Evolutionary conservation across 2,329 filamentous ascomycete species (phyloP), one percentile per base, ranked within the genome.

Genomic region (Fusarium newnesense): DNA sequence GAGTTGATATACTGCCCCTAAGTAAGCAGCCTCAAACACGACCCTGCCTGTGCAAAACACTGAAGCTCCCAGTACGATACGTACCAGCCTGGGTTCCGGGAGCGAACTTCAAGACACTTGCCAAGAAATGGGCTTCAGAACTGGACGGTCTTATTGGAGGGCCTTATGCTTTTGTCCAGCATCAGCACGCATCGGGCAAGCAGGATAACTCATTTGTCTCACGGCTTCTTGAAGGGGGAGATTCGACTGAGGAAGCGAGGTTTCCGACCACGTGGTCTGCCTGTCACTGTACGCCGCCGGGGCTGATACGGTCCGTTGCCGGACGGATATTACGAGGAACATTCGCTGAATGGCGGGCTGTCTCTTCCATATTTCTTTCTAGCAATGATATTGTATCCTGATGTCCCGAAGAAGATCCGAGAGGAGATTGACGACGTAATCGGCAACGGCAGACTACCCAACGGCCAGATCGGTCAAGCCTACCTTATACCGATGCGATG

Each of bases 401-500:
- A 73, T 6, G 57, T 70, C 15, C 69, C 69, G 24, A 47, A 24
- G 26, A 76, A 70, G 11, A 73, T 69, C 0, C 75, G 75, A 19
- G 65, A 69, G 19, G 75, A 77, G 19, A 75, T 76, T 32, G 75
- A 76, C 21, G 18, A 57, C 15, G 65, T 77, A 12, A 32, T 80
- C 11, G 77, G 84, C 1, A 56, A 68, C 0, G 70, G 77, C 11
- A 70, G 79, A 9, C 59, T 81, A 2, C 80, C 80, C 0, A 62
- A 34, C 2, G 67, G 2, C 60, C 58, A 9, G 80, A 81, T 57
- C 70, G 74, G 1, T 43, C 67, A 7, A 77, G 66, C 1, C 57
- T 81, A 18, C 76, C 76, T 1, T 81, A 80, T 30, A 47, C 80
- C 15, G 60, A 80, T 18, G 77, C 77, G 2, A 44, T 76, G 7